These are phyloP conservation scores for Colletotrichum scovillei DNA, from an alignment of 2,329 filamentous ascomycete species.

Conservation along the genomic window DNA sequence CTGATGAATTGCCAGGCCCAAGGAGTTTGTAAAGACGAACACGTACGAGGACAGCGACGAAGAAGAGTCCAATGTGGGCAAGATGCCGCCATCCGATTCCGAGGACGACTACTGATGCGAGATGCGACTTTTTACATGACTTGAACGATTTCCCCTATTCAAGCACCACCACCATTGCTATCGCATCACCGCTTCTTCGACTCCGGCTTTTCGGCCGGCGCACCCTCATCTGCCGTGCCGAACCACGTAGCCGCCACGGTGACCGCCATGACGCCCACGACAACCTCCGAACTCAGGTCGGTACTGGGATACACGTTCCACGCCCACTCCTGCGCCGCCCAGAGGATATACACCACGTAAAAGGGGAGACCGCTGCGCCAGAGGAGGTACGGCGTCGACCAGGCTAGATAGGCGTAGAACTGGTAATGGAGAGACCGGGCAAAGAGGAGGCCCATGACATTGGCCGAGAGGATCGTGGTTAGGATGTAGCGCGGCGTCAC, in stretches of 20 bases:
- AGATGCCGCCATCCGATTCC: constrained; percentile 85
- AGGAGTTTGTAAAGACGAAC: constrained; percentile 77
- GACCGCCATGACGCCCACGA: constrained; percentile 76
- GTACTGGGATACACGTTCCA: constrained; percentile 96
- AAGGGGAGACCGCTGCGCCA: constrained; percentile 82
- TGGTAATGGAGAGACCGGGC: constrained; percentile 94
- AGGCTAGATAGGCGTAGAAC: constrained; percentile 92
- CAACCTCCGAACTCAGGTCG: constrained; percentile 64
- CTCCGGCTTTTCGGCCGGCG: constrained; percentile 37
- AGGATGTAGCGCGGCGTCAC: constrained; percentile 80
- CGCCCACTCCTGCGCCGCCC: constrained; percentile 87
- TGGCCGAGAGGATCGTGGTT: constrained; percentile 80
- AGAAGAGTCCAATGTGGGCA: constrained; percentile 83
- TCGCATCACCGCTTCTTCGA: constrained; percentile 36
- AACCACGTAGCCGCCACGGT: constrained; percentile 74
- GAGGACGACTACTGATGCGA: constrained; percentile 67
- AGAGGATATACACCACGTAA: constrained; percentile 74
- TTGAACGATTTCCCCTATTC: background rate
- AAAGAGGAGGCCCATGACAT: constrained; percentile 84
- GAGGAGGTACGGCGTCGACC: constrained; percentile 87
- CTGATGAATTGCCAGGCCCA: constrained; percentile 68
- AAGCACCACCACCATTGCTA: background rate
- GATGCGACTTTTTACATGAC: constrained; percentile 9
- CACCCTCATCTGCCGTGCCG: constrained; percentile 60
- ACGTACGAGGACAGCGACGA: constrained; percentile 75